A percentile compares a stretch with the other conserved stretches of the same genome.
phyloP scores from a whole-genome alignment of 2,329 filamentous ascomycete species.

The Boeremia lycopersici region DNA sequence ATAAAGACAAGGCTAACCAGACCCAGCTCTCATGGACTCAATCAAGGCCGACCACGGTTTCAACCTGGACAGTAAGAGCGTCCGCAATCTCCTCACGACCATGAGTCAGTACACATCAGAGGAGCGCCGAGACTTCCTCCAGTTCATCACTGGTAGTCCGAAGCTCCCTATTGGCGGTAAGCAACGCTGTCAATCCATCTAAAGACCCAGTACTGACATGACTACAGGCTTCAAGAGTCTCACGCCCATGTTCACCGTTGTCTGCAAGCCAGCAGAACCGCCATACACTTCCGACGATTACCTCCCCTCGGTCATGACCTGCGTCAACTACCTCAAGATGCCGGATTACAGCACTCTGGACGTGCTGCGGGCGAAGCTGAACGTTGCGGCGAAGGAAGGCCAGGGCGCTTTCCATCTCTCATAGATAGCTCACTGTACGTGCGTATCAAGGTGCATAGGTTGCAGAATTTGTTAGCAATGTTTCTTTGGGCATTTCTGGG shows the following conservation, averaged over 20 bases:
- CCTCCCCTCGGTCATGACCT: slow-evolving; percentile 99
- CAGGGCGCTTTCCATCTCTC: slow-evolving; percentile 98
- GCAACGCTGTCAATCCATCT: slow-evolving; percentile 37
- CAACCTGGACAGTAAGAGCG: slow-evolving; percentile 97
- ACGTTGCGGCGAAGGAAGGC: slow-evolving; percentile 88
- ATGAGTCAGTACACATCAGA: slow-evolving; percentile 84
- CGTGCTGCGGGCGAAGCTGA: slow-evolving; percentile 77
- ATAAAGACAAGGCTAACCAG: slow-evolving; percentile 31
- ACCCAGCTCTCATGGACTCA: slow-evolving; percentile 86
- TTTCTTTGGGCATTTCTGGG: slow-evolving; percentile 16
- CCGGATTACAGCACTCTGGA: slow-evolving; percentile 87
- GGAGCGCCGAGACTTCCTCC: slow-evolving; percentile 89
- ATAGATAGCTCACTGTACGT: slow-evolving; percentile 50
- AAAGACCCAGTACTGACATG: slow-evolving; percentile 2
- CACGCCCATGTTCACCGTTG: slow-evolving; percentile 98
- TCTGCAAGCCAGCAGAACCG: slow-evolving; percentile 97
- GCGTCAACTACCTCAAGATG: slow-evolving; percentile 97
- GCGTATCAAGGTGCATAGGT: slow-evolving; percentile 9
- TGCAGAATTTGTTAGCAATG: slow-evolving; percentile 9
- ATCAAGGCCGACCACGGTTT: slow-evolving; percentile 98
- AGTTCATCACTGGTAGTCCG: slow-evolving; percentile 97
- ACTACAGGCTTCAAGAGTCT: slow-evolving; percentile 87
- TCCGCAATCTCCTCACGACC: slow-evolving; percentile 87
- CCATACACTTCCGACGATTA: slow-evolving; percentile 96
- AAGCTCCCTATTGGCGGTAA: slow-evolving; percentile 97